Evolutionary conservation across 768 basidiomycete species (phyloP), one percentile per base, ranked within the genome.

Genomic region (Tephrocybe sp.): DNA sequence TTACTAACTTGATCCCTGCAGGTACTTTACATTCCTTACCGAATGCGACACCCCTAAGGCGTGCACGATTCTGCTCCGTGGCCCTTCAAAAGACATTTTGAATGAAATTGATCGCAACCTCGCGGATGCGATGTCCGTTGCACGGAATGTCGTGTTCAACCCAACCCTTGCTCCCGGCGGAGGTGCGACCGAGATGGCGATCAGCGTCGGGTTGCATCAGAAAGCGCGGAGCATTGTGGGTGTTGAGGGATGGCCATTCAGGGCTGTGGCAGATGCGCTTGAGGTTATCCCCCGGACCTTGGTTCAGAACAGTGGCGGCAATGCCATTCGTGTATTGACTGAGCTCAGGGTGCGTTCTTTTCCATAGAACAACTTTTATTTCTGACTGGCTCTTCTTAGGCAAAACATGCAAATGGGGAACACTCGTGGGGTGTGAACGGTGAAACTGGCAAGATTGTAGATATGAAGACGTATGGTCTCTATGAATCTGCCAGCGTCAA

Each of bases 61-160:
- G 1, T 98, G 97, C 79, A 98, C 96, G 9, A 93, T 98, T 70
- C 83, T 99, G 39, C 88, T 99, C 12, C 92, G 96, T 34, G 95
- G 97, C 1, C 97, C 97, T 0, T 96, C 93, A 2, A 99, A 98
- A 69, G 97, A 98, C 62, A 93, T 98, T 60, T 77, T 99, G 41
- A 97, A 98, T 68, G 97, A 98, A 72, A 92, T 98, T 58, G 97
- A 98, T 68, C 84, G 96, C 43, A 99, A 98, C 69, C 80, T 98
- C 25, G 92, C 93, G 1, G 97, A 99, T 60, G 97, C 96, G 27
- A 98, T 99, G 88, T 84, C 87, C 30, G 95, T 98, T 47, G 96
- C 96, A 2, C 86, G 96, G 21, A 99, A 98, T 62, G 95, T 93
- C 36, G 87, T 97, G 54, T 98, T 98, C 73, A 91, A 98, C 71